Evolutionary conservation across 257 asterid species (phyloP), one percentile per base, ranked within the genome.

Genomic region (Coffea eugenioides): DNA sequence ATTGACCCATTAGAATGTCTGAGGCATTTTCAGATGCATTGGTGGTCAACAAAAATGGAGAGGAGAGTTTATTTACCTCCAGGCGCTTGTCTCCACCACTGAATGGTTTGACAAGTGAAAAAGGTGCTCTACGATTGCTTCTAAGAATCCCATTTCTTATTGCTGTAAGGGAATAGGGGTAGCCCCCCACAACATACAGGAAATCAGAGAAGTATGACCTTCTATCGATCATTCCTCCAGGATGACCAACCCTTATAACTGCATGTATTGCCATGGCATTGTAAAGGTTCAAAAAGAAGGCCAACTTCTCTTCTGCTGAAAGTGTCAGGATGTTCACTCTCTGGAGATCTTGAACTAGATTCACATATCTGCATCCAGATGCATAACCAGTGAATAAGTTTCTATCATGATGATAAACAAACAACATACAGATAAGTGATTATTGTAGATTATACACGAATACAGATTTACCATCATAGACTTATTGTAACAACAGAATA

Each of bases 211-310:
- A 91, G 84, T 90, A 95, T 36, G 93, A 61, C 86, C 95, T 90
- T 79, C 94, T 79, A n/a, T 93, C 97, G 12, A 93, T 90, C 94
- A 91, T 85, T 56, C 88, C 94, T 68, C 98, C 99, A 0, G 99
- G 99, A 78, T 84, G 90, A 64, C 99, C 98, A 15, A 95, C 69
- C 81, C 97, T 87, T 54, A 93, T 89, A 31, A 90, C 99, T 12
- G 95, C 97, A 77, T 95, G 99, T 78, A 95, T 90, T 9, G 92
- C 96, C 97, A 93, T 95, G 65, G 92, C 92, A 75, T 93, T 95
- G 89, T 95, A 93, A 81, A 95, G 87, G 82, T 95, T 95, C 79
- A 95, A 78, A 84, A 95, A 95, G 89, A 95, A 95, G 25, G 94
- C 92, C 83, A 95, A 78, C 89, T 85, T 93, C 84, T 94, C 97